Conservation (phyloP, 331 rosid genomes). For the Rosa hybrid region DNA sequence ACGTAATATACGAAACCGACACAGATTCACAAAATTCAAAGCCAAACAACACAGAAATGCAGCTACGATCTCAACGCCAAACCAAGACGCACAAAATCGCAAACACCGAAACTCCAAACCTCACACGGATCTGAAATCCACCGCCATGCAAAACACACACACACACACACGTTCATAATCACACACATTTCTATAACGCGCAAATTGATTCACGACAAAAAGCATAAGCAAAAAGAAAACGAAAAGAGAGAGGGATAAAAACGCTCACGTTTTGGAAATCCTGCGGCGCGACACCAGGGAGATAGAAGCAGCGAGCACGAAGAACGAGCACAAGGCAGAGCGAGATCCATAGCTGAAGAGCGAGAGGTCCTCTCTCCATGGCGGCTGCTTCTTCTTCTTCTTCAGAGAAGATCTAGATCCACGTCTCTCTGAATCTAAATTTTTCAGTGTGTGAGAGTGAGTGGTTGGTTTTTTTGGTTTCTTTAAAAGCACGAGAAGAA, state of each 20-base stretch:
- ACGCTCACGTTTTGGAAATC: conserved; percentile 68
- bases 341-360: conserved; percentile 62
- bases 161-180: neutral
- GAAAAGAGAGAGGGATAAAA: neutral
- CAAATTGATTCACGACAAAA: neutral
- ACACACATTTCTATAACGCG: neutral
- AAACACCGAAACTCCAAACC: conserved; percentile 15
- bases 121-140: neutral
- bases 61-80: conserved; percentile 34
- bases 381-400: conserved; percentile 18
- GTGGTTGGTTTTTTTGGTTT: conserved; percentile 8
- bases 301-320: conserved; percentile 66
- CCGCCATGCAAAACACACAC: neutral
- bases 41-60: conserved; percentile 14
- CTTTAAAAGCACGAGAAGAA: conserved; percentile 31
- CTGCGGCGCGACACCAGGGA: conserved; percentile 97
- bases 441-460: neutral
- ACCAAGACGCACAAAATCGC: conserved; percentile 14
- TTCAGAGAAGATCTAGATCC: conserved; percentile 40
- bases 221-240: neutral
- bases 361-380: conserved; percentile 71
- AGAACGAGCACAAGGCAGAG: conserved; percentile 41
- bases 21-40: neutral
- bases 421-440: conserved; percentile 19
- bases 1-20: neutral